These are phyloP conservation scores for Microbotryomycetes sp. DNA, from an alignment of 1,284 basidiomycete species.

Conservation along the genomic window DNA sequence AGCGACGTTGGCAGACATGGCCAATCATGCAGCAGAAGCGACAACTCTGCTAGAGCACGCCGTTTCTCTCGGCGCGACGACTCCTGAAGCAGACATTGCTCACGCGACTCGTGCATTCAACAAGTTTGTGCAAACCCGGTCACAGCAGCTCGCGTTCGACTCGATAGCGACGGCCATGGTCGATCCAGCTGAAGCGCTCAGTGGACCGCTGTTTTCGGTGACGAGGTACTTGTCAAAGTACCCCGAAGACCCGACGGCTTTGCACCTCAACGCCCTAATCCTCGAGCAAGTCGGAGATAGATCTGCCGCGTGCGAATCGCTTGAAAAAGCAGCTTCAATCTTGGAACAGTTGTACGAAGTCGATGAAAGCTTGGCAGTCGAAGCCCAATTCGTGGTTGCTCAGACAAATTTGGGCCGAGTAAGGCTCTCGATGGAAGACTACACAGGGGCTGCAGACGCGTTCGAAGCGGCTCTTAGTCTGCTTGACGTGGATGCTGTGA, in stretches of 20 bases:
- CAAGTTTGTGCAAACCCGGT: slow-evolving; percentile 33
- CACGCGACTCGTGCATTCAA: slow-evolving; percentile 61
- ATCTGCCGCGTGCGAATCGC: slow-evolving; percentile 54
- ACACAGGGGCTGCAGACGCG: slow-evolving; percentile 56
- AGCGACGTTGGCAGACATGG: slow-evolving; percentile 65
- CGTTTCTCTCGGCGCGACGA: slow-evolving; percentile 44
- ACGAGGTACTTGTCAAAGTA: slow-evolving; percentile 64
- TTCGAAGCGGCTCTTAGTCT: slow-evolving; percentile 68
- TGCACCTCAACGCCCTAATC: slow-evolving; percentile 79
- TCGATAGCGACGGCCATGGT: too few species aligned
- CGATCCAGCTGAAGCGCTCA: slow-evolving; percentile 20
- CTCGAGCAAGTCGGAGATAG: slow-evolving; percentile 74
- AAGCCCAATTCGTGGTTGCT: slow-evolving; percentile 71
- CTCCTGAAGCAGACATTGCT: slow-evolving; percentile 79
- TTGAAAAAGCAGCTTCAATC: slow-evolving; percentile 60
- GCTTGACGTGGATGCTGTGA: slow-evolving; percentile 41
- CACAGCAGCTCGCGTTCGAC: neutral
- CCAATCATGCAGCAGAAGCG: slow-evolving; percentile 59
- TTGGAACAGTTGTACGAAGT: slow-evolving; percentile 84
- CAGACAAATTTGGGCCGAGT: slow-evolving; percentile 76
- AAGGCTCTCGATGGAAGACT: slow-evolving; percentile 55
- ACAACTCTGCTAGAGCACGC: slow-evolving; percentile 74
- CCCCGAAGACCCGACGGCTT: slow-evolving; percentile 62
- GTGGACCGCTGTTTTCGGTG: slow-evolving; percentile 63
- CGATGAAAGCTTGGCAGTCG: slow-evolving; percentile 66